Evolutionary conservation across 1,284 basidiomycete genomes (phyloP).

Genomic region (Irpex sp.): DNA sequence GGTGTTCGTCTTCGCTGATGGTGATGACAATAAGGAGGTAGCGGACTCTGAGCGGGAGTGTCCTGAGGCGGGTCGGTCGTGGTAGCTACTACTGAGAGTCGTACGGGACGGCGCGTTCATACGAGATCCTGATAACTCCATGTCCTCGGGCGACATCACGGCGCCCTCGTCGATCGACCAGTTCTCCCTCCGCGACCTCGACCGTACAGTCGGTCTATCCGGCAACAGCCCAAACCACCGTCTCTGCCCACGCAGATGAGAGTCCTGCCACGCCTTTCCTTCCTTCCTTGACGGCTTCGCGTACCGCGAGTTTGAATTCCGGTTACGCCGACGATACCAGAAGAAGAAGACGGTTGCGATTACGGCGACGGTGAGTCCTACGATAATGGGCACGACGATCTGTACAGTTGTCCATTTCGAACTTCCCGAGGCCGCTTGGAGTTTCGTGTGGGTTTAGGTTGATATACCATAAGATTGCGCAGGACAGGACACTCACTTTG

Average conservation of each 20-base stretch:
- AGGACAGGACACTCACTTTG: conserved; percentile 4
- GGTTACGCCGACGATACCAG: conserved; percentile 14
- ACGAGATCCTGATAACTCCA: not conserved
- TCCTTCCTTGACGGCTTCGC: not conserved
- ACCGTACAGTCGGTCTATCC: conserved; percentile 10
- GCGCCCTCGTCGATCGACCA: conserved; percentile 19
- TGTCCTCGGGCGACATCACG: not conserved
- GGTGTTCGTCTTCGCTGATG: not conserved
- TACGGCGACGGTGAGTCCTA: conserved; percentile 12
- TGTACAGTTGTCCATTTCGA: conserved; percentile 16
- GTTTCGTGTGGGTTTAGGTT: not conserved
- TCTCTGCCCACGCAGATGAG: conserved; percentile 12
- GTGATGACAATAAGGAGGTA: conserved; percentile 7
- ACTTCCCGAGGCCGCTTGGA: not conserved
- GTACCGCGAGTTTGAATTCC: not conserved
- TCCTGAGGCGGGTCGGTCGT: not conserved
- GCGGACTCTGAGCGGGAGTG: conserved; percentile 9
- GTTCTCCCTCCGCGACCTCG: not conserved
- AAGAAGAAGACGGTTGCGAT: conserved; percentile 13
- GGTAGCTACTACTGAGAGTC: not conserved
- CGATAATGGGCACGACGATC: conserved; percentile 17
- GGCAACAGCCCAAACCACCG: conserved; percentile 18
- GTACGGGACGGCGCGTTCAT: too few relatives aligned
- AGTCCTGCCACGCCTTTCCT: conserved; percentile 1
- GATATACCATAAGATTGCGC: too few relatives aligned